These are phyloP conservation scores for Gamsiella multidivaricata DNA, from an alignment of 192 early-diverging fungal genomes.

Conservation along the genomic window DNA sequence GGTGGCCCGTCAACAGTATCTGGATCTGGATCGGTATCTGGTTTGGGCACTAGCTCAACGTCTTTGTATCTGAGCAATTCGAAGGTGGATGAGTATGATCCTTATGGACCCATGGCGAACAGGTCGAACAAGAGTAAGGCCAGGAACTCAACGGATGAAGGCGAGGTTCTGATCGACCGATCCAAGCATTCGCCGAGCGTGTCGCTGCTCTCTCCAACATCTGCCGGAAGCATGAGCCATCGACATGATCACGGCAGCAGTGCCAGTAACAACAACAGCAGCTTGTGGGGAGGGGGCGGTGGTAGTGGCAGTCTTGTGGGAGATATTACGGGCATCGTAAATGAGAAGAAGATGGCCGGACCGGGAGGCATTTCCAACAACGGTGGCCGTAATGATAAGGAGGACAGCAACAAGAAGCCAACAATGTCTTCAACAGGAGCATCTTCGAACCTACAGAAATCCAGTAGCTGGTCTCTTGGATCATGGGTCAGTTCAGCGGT, in stretches of 20 bases:
- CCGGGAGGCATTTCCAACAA: background rate
- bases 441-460: constrained; percentile 19
- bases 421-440: background rate
- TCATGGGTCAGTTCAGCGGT: constrained; percentile 53
- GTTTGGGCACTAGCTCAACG: background rate
- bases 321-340: constrained; percentile 30
- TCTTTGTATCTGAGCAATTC: constrained; percentile 24
- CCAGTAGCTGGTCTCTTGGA: constrained; percentile 53
- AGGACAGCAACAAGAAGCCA: constrained; percentile 5
- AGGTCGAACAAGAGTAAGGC: constrained; percentile 4
- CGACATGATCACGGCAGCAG: constrained; percentile 32
- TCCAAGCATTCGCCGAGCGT: constrained; percentile 7
- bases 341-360: constrained; percentile 28
- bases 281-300: background rate
- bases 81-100: constrained; percentile 39
- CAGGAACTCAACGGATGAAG: constrained; percentile 23
- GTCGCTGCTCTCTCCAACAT: constrained; percentile 25
- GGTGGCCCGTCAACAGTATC: background rate
- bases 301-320: constrained; percentile 31
- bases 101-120: constrained; percentile 30
- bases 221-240: constrained; percentile 33
- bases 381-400: background rate
- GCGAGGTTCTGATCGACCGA: constrained; percentile 21
- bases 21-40: background rate
- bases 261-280: constrained; percentile 3